Base-by-base conservation (phyloP, 306 rosid species). In the Begonia fuchsioides region DNA sequence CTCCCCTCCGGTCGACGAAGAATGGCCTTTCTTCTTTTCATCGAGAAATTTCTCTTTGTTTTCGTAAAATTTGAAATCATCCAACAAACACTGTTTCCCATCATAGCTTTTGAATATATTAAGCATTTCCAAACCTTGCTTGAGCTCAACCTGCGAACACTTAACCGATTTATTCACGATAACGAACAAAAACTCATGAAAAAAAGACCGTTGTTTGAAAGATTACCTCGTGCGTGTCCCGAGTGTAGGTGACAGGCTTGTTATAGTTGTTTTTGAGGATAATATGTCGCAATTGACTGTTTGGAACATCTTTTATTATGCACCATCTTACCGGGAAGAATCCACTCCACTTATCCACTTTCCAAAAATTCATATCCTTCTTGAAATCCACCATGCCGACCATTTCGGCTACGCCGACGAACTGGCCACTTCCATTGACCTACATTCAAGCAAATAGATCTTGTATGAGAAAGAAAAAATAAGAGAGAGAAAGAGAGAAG, bases 191-290 rank as follows among this genome's bases (percentile, higher is more conserved):
- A 1, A 17, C 14, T 41, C n/a, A 5, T 41, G 13, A n/a, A 12
- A 47, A 35, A 13, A 9, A 17, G n/a, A 12, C 17, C 5, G n/a
- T 43, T n/a, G 20, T 10, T 9, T 41, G 32, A 26, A 26, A 26
- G 35, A 26, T 6, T 75, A 87, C 96, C 96, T 87, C 96, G 49
- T 87, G 96, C 38, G 96, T 82, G 68, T 87, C 96, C 58, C 94
- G 75, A 26, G 74, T 82, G 69, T 55, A 72, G 48, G 92, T 87
- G 32, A 87, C 94, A 13, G 76, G 54, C 57, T 57, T 68, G 70
- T 82, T 79, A 32, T 87, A 87, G 63, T 82, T 79, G 46, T 57
- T 66, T 58, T 70, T 75, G 20, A 87, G 84, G 54, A 67, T 75
- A 49, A 87, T 82, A 62, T 77, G 85, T 59, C 66, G 66, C 72